phyloP scores from a whole-genome alignment of 257 asterid species.

The Verbena officinalis region DNA sequence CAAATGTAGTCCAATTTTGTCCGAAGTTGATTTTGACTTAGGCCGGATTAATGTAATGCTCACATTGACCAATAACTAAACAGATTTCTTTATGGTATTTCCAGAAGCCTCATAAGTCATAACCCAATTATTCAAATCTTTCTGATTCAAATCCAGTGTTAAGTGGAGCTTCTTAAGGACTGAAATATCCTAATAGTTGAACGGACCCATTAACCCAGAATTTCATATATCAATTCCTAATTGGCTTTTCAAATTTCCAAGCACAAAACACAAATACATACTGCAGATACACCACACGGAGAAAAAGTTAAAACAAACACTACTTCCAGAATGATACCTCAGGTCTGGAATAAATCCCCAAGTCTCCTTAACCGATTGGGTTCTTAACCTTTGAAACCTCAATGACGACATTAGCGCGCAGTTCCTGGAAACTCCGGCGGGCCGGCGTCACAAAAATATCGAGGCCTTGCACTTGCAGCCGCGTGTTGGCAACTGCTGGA shows the following conservation, averaged over 20 bases:
- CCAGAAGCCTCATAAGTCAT: neutral
- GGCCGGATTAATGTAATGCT: too few species aligned
- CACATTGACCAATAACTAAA: neutral
- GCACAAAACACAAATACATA: conserved; percentile 1
- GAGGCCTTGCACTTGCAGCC: conserved; percentile 61
- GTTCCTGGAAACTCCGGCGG: conserved; percentile 96
- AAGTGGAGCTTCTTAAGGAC: neutral
- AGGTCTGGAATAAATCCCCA: conserved; percentile 78
- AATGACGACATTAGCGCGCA: conserved; percentile 72
- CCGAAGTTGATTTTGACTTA: too few species aligned
- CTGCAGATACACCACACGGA: neutral
- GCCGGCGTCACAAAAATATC: conserved; percentile 84
- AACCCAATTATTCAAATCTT: neutral
- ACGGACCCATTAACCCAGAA: conserved; percentile 7
- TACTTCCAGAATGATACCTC: conserved; percentile 54
- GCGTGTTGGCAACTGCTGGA: conserved; percentile 76
- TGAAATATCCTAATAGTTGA: neutral
- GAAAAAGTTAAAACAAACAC: conserved; percentile 11
- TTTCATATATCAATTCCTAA: neutral
- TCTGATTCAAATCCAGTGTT: neutral
- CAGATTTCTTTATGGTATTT: neutral
- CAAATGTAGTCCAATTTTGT: too few species aligned
- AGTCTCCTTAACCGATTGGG: conserved; percentile 64
- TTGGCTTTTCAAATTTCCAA: conserved; percentile 21
- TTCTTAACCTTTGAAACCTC: conserved; percentile 66